Base-by-base conservation (phyloP, 768 basidiomycete genomes). In the Cystobasidium ongulense region DNA sequence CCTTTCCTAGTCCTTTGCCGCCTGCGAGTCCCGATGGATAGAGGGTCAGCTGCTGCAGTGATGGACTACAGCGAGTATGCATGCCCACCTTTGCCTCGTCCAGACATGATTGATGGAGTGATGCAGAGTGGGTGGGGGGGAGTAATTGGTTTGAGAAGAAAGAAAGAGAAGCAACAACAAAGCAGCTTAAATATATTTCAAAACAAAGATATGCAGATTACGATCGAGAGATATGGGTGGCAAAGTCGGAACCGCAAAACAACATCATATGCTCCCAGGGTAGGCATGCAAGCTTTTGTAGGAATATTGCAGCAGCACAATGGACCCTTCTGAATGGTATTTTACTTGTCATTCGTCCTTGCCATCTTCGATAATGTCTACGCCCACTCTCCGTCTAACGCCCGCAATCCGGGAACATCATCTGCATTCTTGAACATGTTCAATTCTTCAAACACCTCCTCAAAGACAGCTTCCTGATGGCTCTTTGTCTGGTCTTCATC, bases 51-150 rank as follows among this genome's bases (percentile, higher is more conserved):
- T 35, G n/a, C 57, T 27, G 25, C 33, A 35, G 25, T 13, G 33
- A 59, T 27, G 29, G 57, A 17, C 5, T 15, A 59, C 5, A 59
- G 29, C n/a, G 53, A 54, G n/a, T 11, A n/a, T 7, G 10, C 53
- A 54, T 17, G 33, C 57, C 11, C 33, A 59, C 57, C 57, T 85
- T 94, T 95, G 82, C 92, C 92, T 82, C 92, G 92, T 85, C 92
- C 92, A 87, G 92, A 94, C 92, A 96, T 93, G 81, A 80, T 81
- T 84, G 77, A 46, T 64, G 25, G 57, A 15, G 63, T 64, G 5
- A 35, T 4, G 31, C 39, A 11, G 38, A 5, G 63, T 64, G 63
- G 31, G 11, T 38, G 63, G 31, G 4, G 63, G 25, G 23, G 35
- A 31, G 63, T 38, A 25, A 15, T 38, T 38, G 63, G 63, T 8